Evolutionary conservation across 148 eudicot species (phyloP), one percentile per base, ranked within the genome.

Genomic region (Rhododendron vialii): DNA sequence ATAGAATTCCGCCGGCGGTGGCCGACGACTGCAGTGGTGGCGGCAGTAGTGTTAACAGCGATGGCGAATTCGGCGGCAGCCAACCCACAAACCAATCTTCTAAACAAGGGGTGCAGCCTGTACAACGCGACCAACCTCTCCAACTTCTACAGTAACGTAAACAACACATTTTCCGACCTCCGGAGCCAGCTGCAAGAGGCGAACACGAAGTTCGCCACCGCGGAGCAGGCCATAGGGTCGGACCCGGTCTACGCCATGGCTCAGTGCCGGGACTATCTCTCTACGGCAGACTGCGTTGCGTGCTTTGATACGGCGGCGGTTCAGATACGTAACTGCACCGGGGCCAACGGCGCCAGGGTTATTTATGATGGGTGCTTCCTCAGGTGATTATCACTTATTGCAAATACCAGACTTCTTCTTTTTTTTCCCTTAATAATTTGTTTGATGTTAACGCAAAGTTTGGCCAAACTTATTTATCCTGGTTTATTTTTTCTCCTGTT

Each of bases 191-290:
- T 86, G 13, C 28, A 7, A 1, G 18, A 3, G 3, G 33, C 63
- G 24, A 82, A 83, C 82, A 82, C 45, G 1, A 22, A 74, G 24
- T 89, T 89, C 55, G 89, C 87, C 30, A 89, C 87, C 0, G 83
- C 89, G 0, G n/a, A 83, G 51, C 80, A 78, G 53, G 53, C 86
- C 1, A 83, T 81, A 4, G 69, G 71, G 17, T 84, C 85, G 26
- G 87, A 87, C 67, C 85, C 87, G 0, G 90, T 87, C 41, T 81
- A 89, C 41, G 84, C 83, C 22, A 84, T 89, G 90, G 85, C 43
- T 13, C 88, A 89, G 89, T 89, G 90, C 84, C 87, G 90, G 81
- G 86, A 89, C 83, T 87, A 89, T 71, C 61, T 89, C 36, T 80
- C 88, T 0, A n/a, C 14, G 13, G 67, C 51, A 2, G 90, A 89